Conservation (phyloP, 2,329 filamentous ascomycete species). For the Fusarium foetens region DNA sequence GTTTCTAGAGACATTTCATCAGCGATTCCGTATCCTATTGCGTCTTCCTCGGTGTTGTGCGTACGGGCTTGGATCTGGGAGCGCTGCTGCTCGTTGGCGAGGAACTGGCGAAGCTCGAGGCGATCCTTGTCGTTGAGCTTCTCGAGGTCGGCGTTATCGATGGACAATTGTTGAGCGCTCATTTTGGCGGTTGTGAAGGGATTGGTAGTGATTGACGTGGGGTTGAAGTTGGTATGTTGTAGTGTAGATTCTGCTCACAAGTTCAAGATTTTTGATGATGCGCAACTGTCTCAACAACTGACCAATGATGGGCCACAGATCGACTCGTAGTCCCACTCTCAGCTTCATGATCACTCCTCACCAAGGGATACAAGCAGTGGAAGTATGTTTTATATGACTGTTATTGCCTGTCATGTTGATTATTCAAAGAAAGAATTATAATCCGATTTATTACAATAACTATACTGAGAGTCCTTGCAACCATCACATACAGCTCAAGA, state of each 20-base stretch:
- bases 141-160: constrained; percentile 71
- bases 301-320: constrained; percentile 26
- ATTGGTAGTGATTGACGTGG: background rate
- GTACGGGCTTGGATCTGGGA: constrained; percentile 72
- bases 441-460: background rate
- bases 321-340: constrained; percentile 10
- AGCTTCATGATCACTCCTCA: background rate
- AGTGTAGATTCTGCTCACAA: constrained; percentile 7
- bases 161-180: constrained; percentile 50
- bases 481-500: background rate
- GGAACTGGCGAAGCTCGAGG: constrained; percentile 86
- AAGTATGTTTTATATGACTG: background rate
- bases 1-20: constrained; percentile 54
- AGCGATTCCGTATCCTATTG: background rate
- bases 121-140: constrained; percentile 85
- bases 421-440: background rate
- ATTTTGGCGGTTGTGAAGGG: constrained; percentile 42
- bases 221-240: constrained; percentile 11
- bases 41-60: constrained; percentile 42
- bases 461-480: background rate
- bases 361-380: background rate
- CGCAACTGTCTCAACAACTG: constrained; percentile 7
- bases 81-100: constrained; percentile 87
- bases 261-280: constrained; percentile 41
- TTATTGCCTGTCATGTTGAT: background rate